Evolutionary conservation across 2,329 filamentous ascomycete genomes (phyloP).

Genomic region (Zymoseptoria brevis): DNA sequence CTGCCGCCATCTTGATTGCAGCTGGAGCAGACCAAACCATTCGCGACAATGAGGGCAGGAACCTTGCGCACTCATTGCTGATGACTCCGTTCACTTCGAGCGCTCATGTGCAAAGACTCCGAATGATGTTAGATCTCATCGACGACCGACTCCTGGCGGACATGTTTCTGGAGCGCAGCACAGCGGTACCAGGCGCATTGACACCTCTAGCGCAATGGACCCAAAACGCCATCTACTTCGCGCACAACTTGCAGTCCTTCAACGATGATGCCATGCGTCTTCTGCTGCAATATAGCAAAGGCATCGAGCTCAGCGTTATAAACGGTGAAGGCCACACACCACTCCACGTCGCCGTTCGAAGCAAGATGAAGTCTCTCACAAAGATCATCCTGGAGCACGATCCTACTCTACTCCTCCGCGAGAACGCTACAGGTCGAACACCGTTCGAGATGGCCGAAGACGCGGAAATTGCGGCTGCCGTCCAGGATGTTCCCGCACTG

Average conservation of each 20-base stretch:
- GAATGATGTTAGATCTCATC: constrained; percentile 49
- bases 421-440: constrained; percentile 70
- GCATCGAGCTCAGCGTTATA: constrained; percentile 42
- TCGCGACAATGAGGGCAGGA: constrained; percentile 51
- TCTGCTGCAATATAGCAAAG: constrained; percentile 32
- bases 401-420: constrained; percentile 56
- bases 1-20: constrained; percentile 54
- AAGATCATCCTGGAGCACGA: constrained; percentile 50
- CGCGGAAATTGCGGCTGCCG: constrained; percentile 33
- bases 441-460: constrained; percentile 61
- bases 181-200: constrained; percentile 43
- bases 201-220: constrained; percentile 52
- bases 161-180: constrained; percentile 53
- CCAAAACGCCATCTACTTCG: neutral
- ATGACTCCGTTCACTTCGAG: neutral
- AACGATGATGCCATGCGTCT: constrained; percentile 7
- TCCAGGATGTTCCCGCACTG: constrained; percentile 6
- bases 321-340: constrained; percentile 59
- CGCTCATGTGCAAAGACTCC: neutral
- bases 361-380: constrained; percentile 38
- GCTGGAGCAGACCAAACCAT: constrained; percentile 61
- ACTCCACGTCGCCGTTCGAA: constrained; percentile 50
- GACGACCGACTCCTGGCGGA: constrained; percentile 49
- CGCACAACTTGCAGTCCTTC: neutral
- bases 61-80: constrained; percentile 58